Percentiles rank a stretch among this genome's conserved stretches.
phyloP scores from a whole-genome alignment of 306 rosid genomes.

The Urtica urens region DNA sequence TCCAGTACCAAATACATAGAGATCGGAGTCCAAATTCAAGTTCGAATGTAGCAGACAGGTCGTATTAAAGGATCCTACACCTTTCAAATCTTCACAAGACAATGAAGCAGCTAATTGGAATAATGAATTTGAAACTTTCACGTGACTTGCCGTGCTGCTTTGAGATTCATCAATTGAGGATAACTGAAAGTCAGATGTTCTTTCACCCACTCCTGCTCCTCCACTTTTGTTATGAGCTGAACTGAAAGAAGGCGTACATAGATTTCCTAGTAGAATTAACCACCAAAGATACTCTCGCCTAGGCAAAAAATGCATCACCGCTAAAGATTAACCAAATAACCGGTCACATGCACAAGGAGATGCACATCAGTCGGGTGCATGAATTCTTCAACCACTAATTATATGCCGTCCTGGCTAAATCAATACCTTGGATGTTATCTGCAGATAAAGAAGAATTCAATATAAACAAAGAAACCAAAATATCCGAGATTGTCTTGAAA shows the following conservation, averaged over 20 bases:
- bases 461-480: too few species aligned
- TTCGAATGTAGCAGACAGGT: conserved; percentile 82
- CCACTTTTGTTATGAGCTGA: conserved; percentile 28
- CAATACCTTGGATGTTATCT: conserved; percentile 1
- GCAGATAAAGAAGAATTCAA: conserved; percentile 7
- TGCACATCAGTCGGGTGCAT: conserved; percentile 24
- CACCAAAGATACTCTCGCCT: conserved; percentile 44
- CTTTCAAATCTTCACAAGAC: conserved; percentile 79
- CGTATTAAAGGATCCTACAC: conserved; percentile 89
- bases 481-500: too few species aligned
- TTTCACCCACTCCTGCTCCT: conserved; percentile 20
- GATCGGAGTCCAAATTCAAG: conserved; percentile 46
- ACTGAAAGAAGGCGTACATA: conserved; percentile 36
- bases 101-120: conserved; percentile 26
- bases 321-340: conserved; percentile 19
- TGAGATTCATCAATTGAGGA: conserved; percentile 26
- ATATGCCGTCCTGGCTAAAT: background rate
- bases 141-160: conserved; percentile 17
- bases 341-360: conserved; percentile 13
- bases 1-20: conserved; percentile 63
- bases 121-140: conserved; percentile 21
- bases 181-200: conserved; percentile 28
- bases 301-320: conserved; percentile 51
- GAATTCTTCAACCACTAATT: conserved; percentile 15
- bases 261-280: conserved; percentile 50